Evolutionary conservation across 2,329 filamentous ascomycete genomes (phyloP).

Genomic region (Fusarium napiforme): DNA sequence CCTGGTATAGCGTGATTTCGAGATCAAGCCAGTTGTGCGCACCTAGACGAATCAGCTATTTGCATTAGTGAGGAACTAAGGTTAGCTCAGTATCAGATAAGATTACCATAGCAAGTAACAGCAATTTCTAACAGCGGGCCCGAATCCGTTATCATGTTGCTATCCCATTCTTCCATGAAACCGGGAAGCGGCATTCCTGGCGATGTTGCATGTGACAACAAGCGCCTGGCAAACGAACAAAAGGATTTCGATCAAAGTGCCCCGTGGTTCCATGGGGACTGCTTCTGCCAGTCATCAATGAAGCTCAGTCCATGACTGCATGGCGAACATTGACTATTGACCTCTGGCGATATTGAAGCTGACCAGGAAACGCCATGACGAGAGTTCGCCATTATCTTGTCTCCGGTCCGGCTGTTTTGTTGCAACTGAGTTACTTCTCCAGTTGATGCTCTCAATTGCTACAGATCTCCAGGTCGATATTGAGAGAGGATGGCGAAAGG

Average conservation of each 20-base stretch:
- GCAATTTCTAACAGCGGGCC: constrained; percentile 10
- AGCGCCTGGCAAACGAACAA: background rate
- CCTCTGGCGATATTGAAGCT: background rate
- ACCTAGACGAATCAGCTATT: constrained; percentile 39
- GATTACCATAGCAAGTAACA: background rate
- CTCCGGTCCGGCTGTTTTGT: background rate
- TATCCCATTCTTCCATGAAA: background rate
- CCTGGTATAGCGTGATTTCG: constrained; percentile 43
- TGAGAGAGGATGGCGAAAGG: background rate
- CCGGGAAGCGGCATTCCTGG: background rate
- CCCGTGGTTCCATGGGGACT: constrained; percentile 9
- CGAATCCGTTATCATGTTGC: background rate
- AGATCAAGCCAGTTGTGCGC: constrained; percentile 32
- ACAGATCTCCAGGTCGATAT: background rate
- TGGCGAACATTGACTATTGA: background rate
- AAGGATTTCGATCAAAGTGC: background rate
- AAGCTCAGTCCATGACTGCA: background rate
- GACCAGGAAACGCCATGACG: background rate
- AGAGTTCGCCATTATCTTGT: background rate
- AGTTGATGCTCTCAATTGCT: background rate
- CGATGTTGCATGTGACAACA: constrained; percentile 26
- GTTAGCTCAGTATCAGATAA: background rate
- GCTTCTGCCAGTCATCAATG: background rate
- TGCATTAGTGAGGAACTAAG: background rate
- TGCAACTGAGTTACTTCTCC: background rate